phyloP scores from a whole-genome alignment of 768 basidiomycete species.

The Butyriboletus loyo region DNA sequence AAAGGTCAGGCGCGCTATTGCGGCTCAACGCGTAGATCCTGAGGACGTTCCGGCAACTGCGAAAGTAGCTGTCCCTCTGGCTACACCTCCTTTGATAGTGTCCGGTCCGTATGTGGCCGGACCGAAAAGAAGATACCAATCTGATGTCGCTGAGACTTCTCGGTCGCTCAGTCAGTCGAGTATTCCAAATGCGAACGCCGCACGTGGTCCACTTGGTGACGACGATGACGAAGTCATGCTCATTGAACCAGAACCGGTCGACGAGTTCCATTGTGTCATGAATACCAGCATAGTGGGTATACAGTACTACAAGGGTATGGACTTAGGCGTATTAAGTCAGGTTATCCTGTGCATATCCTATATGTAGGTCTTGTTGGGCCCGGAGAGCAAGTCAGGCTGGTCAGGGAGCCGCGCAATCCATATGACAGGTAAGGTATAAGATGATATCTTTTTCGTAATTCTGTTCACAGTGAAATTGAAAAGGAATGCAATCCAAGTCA shows the following conservation, averaged over 20 bases:
- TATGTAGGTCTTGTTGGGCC: slow-evolving; percentile 71
- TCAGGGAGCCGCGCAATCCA: slow-evolving; percentile 62
- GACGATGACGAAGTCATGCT: slow-evolving; percentile 43
- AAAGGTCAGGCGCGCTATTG: slow-evolving; percentile 60
- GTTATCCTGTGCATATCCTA: neutral
- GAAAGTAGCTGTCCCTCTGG: slow-evolving; percentile 11
- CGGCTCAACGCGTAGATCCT: slow-evolving; percentile 51
- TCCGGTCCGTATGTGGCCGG: slow-evolving; percentile 12
- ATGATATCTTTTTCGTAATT: neutral
- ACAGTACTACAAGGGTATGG: slow-evolving; percentile 72
- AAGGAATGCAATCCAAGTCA: slow-evolving; percentile 79
- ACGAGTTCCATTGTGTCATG: slow-evolving; percentile 67
- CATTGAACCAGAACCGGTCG: slow-evolving; percentile 46
- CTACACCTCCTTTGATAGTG: neutral
- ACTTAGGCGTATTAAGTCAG: neutral
- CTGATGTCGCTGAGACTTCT: slow-evolving; percentile 19
- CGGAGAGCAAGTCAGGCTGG: slow-evolving; percentile 71
- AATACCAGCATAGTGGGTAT: slow-evolving; percentile 72
- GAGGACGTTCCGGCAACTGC: slow-evolving; percentile 54
- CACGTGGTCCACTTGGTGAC: slow-evolving; percentile 26
- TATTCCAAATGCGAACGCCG: slow-evolving; percentile 16
- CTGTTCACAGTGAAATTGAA: neutral
- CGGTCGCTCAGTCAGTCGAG: slow-evolving; percentile 10
- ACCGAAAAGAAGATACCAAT: slow-evolving; percentile 46
- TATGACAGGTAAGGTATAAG: slow-evolving; percentile 57